Evolutionary conservation across 768 basidiomycete species (phyloP).

Genomic region (Pleurotus giganteus): DNA sequence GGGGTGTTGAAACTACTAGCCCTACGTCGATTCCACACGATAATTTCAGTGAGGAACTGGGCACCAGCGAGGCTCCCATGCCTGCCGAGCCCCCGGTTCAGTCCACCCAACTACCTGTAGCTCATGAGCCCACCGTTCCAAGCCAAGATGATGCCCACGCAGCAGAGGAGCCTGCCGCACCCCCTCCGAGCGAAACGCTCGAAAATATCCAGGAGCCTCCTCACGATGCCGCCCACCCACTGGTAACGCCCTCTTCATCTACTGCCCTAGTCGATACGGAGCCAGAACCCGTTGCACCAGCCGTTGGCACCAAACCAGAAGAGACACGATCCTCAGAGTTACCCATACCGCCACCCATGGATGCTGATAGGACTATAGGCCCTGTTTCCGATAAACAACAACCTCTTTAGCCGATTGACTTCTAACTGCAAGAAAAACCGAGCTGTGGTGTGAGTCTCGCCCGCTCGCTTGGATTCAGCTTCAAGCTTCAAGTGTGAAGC

Average conservation of each 20-base stretch:
- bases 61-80: too few relatives aligned
- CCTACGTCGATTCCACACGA: background rate
- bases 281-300: too few relatives aligned
- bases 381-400: too few relatives aligned
- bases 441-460: slow-evolving; percentile 82
- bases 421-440: slow-evolving; percentile 88
- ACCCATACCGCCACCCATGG: too few relatives aligned
- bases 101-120: too few relatives aligned
- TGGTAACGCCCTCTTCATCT: background rate
- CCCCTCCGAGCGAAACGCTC: background rate
- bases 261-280: background rate
- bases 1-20: slow-evolving; percentile 13
- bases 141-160: too few relatives aligned
- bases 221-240: background rate
- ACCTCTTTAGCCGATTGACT: slow-evolving; percentile 77
- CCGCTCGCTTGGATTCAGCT: slow-evolving; percentile 72
- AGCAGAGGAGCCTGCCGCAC: background rate
- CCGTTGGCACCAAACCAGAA: too few relatives aligned
- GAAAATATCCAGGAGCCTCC: background rate
- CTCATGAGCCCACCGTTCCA: too few relatives aligned
- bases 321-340: too few relatives aligned
- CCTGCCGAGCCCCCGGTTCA: too few relatives aligned
- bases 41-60: background rate
- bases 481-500: slow-evolving; percentile 71
- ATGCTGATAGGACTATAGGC: too few relatives aligned